phyloP scores from a whole-genome alignment of 345 rosid species.

The Pistacia integerrima region DNA sequence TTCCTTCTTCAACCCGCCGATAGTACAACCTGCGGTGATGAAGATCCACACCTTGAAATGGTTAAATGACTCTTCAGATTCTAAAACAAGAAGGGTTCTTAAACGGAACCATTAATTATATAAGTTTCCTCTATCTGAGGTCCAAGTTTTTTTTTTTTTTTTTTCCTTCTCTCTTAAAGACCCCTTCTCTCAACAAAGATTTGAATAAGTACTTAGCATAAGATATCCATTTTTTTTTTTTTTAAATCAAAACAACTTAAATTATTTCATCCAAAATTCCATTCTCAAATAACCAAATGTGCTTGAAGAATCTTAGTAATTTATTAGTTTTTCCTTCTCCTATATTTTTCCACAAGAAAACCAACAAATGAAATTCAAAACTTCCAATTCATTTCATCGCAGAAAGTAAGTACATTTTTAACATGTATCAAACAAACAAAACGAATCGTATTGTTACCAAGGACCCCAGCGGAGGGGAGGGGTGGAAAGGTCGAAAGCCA shows the following conservation, averaged over 20 bases:
- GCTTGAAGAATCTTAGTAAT: background rate
- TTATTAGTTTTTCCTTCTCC: too few species aligned
- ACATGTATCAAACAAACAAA: background rate
- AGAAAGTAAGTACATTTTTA: background rate
- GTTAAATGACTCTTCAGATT: constrained; percentile 3
- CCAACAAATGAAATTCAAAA: background rate
- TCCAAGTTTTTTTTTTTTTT: background rate
- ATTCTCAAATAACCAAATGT: background rate
- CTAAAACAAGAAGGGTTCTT: constrained; percentile 2
- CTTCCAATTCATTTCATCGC: background rate
- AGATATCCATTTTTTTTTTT: background rate
- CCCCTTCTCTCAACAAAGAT: background rate
- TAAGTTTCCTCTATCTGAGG: background rate
- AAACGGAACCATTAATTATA: background rate
- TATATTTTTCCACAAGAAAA: background rate
- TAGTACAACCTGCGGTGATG: constrained; percentile 70
- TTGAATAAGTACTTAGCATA: background rate
- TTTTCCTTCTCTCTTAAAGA: background rate
- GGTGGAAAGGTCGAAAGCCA: constrained; percentile 82
- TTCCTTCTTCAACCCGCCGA: constrained; percentile 90
- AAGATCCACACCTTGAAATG: constrained; percentile 24
- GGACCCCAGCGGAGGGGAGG: constrained; percentile 96
- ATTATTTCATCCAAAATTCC: background rate
- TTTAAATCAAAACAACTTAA: background rate
- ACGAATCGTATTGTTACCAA: constrained; percentile 42